Conservation (phyloP, 768 basidiomycete genomes). For the Termitomyces sp. region DNA sequence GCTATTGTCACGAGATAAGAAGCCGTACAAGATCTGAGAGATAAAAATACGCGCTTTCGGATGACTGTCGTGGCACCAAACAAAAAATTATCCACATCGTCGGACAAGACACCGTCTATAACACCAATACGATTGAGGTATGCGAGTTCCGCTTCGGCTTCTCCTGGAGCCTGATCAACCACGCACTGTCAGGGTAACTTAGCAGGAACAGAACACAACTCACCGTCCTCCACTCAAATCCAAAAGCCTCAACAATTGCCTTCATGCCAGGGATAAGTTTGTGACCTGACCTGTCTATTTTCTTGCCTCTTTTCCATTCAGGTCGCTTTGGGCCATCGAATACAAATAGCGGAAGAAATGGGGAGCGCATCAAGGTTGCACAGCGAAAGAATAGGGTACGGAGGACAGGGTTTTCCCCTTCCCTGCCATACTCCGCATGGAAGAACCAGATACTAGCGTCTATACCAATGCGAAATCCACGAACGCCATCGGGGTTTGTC, state of each 20-base stretch:
- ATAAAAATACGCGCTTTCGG: conserved; percentile 60
- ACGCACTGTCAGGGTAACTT: conserved; percentile 25
- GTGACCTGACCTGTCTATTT: conserved; percentile 56
- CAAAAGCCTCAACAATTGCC: conserved; percentile 73
- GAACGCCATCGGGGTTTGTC: conserved; percentile 55
- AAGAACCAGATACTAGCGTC: conserved; percentile 88
- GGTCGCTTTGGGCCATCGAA: conserved; percentile 90
- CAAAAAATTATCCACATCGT: conserved; percentile 91
- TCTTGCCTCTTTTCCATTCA: conserved; percentile 74
- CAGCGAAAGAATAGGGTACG: conserved; percentile 85
- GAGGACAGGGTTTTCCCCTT: conserved; percentile 86
- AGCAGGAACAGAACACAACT: conserved; percentile 20
- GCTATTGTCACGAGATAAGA: conserved; percentile 32
- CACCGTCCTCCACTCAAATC: conserved; percentile 74
- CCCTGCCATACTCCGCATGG: conserved; percentile 68
- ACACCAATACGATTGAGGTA: conserved; percentile 77
- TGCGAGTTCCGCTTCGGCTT: conserved; percentile 93
- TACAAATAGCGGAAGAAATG: conserved; percentile 86
- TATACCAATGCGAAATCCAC: conserved; percentile 82
- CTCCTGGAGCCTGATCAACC: conserved; percentile 74
- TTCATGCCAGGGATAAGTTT: conserved; percentile 77
- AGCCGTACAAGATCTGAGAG: not conserved
- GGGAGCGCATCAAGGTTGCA: conserved; percentile 69
- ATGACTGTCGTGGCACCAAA: conserved; percentile 85
- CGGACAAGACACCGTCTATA: conserved; percentile 87